Conservation (phyloP, 2,329 filamentous ascomycete genomes). For the Nigrograna mackinnonii region DNA sequence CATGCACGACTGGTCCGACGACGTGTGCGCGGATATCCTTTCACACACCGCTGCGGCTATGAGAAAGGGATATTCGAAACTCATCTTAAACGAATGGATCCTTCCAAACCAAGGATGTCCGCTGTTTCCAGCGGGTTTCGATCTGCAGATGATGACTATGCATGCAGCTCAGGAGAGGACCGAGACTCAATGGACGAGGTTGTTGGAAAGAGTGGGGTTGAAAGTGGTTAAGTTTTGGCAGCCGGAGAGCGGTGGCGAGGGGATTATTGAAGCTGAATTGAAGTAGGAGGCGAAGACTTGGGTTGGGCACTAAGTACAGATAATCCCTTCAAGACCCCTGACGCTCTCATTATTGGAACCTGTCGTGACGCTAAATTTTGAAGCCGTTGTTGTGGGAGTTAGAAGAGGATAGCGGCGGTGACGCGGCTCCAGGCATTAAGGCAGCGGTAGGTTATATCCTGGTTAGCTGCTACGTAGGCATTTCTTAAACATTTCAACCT, state of each 20-base stretch:
- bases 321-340: no score
- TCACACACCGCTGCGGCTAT: conserved; percentile 26
- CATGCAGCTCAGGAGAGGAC: conserved; percentile 4
- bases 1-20: conserved; percentile 33
- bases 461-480: no score
- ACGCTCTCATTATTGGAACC: no score
- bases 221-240: conserved; percentile 3
- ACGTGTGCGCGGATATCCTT: conserved; percentile 23
- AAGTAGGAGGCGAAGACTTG: no score
- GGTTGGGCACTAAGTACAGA: no score
- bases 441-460: no score
- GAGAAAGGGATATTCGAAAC: conserved; percentile 29
- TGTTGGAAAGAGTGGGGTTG: conserved; percentile 5
- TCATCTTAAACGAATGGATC: conserved; percentile 30
- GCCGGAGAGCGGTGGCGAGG: not conserved
- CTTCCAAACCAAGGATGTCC: conserved; percentile 20
- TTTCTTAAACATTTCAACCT: no score
- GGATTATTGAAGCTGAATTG: conserved; percentile 5
- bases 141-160: conserved; percentile 9
- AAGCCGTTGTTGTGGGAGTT: no score
- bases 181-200: conserved; percentile 4
- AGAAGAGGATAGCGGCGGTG: no score
- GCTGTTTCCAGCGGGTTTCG: not conserved
- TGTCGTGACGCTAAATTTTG: no score
- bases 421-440: no score